Evolutionary conservation across 768 basidiomycete species (phyloP).

Genomic region (Pisolithus orientalis): DNA sequence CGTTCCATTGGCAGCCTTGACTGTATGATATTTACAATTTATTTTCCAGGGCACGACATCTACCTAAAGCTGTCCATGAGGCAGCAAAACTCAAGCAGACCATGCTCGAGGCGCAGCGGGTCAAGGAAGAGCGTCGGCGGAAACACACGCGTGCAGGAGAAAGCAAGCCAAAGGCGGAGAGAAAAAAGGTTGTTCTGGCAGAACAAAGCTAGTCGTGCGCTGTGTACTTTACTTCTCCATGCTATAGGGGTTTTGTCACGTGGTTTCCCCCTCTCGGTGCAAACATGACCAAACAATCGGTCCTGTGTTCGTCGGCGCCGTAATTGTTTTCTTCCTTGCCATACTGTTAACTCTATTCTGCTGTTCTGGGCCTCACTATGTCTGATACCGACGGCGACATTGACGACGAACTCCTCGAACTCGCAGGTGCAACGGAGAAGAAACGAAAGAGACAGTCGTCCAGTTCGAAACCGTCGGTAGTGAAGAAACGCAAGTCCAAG

Average conservation of each 20-base stretch:
- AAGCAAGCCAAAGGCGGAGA: constrained; percentile 85
- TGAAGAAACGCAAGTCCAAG: constrained; percentile 71
- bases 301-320: not conserved
- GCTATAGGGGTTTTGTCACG: not conserved
- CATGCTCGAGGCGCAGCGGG: constrained; percentile 83
- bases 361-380: constrained; percentile 23
- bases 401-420: constrained; percentile 72
- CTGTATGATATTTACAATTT: not conserved
- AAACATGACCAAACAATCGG: constrained; percentile 18
- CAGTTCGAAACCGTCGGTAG: constrained; percentile 35
- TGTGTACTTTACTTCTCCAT: constrained; percentile 7
- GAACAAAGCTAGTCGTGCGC: constrained; percentile 49
- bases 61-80: constrained; percentile 89
- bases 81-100: constrained; percentile 83
- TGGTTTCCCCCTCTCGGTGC: constrained; percentile 5
- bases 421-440: constrained; percentile 64
- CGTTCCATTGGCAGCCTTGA: not conserved
- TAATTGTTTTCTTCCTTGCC: constrained; percentile 2
- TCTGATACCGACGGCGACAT: constrained; percentile 48
- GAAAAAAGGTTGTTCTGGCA: constrained; percentile 77
- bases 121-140: constrained; percentile 90
- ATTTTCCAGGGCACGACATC: constrained; percentile 57
- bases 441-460: constrained; percentile 57
- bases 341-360: not conserved
- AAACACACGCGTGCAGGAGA: constrained; percentile 84